Evolutionary conservation across 192 early-diverging fungal species (phyloP), one percentile per base, ranked within the genome.

Genomic region (Rhizoclosmatium sp.): DNA sequence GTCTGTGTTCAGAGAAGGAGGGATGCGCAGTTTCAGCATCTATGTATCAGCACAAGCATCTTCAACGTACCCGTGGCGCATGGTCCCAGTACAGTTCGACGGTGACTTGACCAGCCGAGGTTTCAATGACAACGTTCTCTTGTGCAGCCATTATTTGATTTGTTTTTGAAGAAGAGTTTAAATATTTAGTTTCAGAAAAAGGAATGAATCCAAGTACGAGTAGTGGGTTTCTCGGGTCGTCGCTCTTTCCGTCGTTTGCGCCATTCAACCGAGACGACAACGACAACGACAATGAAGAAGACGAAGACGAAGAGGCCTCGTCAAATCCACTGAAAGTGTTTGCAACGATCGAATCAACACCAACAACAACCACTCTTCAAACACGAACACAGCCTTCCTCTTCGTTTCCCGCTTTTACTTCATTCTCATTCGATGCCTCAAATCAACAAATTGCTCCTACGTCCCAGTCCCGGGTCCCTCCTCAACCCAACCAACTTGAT

Each of bases 41-140:
- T 19, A 48, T 69, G 31, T 31, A 31, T 31, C 31, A 31, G 31
- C 31, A 31, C 31, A 31, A 31, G 31, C 0, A 0, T 0, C 31
- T 31, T n/a, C 12, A 59, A 31, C 60, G 2, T 45, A 75, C 73
- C 73, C 48, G 92, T 73, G 92, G 93, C 3, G 94, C 92, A 69
- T 96, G 95, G 82, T 95, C 86, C 91, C 92, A 94, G 81, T 96
- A 96, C 59, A 96, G 86, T 76, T 96, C 95, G 46, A 95, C 81
- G 59, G 87, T 89, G 58, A 96, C 87, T 40, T 80, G 76, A 40
- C 93, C 93, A 16, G 84, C 82, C 9, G 74, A 60, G 39, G 87
- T 88, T 42, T 84, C 78, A 59, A 88, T 65, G 10, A 80, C 65
- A 14, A 86, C 85, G 59, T 56, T 56, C 12, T 76, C 61, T 61